These are phyloP conservation scores for Panaeolus cyanescens DNA, from an alignment of 768 basidiomycete genomes.

Conservation along the genomic window DNA sequence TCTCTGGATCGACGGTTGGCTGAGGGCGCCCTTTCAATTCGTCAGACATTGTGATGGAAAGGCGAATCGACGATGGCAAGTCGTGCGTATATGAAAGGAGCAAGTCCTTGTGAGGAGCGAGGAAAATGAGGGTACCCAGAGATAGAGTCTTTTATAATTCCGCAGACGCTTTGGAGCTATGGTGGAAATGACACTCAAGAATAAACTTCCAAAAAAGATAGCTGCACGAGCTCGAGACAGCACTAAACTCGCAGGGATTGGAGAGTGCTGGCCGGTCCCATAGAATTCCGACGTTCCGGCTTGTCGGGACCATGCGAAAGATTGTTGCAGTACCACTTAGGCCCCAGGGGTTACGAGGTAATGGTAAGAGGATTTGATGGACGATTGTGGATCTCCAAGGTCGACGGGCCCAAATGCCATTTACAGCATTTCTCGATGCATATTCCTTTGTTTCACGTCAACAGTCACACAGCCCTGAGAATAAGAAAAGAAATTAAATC, in stretches of 20 bases:
- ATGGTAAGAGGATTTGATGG: conserved; percentile 22
- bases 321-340: conserved; percentile 17
- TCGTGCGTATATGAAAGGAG: conserved; percentile 14
- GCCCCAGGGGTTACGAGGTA: conserved; percentile 23
- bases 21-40: conserved; percentile 38
- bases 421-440: conserved; percentile 1
- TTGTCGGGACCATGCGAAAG: conserved; percentile 28
- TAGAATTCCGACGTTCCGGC: conserved; percentile 24
- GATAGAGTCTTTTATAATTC: conserved; percentile 29
- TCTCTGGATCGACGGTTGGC: conserved; percentile 57
- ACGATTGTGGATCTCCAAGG: conserved; percentile 24
- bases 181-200: conserved; percentile 20
- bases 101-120: conserved; percentile 20
- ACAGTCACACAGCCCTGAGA: conserved; percentile 20
- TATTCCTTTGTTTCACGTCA: conserved; percentile 18
- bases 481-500: conserved; percentile 1
- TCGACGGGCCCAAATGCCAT: conserved; percentile 24
- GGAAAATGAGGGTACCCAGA: conserved; percentile 19
- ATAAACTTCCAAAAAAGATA: conserved; percentile 24
- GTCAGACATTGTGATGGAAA: conserved; percentile 42
- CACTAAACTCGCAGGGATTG: conserved; percentile 25
- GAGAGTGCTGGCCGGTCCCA: conserved; percentile 20
- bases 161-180: conserved; percentile 13
- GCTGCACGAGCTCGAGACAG: conserved; percentile 21
- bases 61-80: conserved; percentile 16